Base-by-base conservation (phyloP, 139 green algal species). In the Asterochloris sp. region DNA sequence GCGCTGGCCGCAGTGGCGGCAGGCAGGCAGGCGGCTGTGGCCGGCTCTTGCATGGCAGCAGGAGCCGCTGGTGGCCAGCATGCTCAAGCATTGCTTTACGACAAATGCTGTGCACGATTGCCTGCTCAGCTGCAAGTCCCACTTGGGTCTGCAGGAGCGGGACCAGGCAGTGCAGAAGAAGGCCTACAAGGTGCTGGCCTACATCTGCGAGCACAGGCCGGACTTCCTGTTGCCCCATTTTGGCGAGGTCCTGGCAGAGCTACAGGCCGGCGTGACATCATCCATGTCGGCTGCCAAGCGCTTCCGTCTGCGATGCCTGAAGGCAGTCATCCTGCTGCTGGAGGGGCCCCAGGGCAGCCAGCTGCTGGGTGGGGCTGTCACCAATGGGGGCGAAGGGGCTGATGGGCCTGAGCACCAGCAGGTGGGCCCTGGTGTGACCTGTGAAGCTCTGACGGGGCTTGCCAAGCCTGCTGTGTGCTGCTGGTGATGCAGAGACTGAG, bases 161-260 rank as follows among this genome's bases (percentile, higher is more conserved):
- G 93, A 96, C 54, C 80, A 91, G 13, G 85, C 88, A 0, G 86
- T 98, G 73, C 96, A 99, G 89, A 99, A 99, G 89, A 94, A 94
- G 81, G 87, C 86, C 24, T 99, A 99, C 94, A 97, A 98, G 90
- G 86, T 98, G 76, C 85, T 98, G 79, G 87, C 89, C 24, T 92
- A 92, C 82, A 74, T 98, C 23, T 91, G 84, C 60, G 87, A 92
- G 78, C 54, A 86, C 13, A 84, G 88, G 0, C 75, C 78, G 26
- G 83, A 85, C 74, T 91, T 92, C 74, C 24, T 92, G 23, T 23
- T 76, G 0, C 73, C 77, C 1, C 74, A 89, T 69, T 88, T 85
- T 67, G 29, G 63, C 38, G 85, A 86, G 24, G 78, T 96, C 74
- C 80, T 96, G 75, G 81, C 89, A 69, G 73, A 86, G 47, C 80